Base-by-base conservation (phyloP, 306 rosid genomes). In the Lathyrus tuberosus region DNA sequence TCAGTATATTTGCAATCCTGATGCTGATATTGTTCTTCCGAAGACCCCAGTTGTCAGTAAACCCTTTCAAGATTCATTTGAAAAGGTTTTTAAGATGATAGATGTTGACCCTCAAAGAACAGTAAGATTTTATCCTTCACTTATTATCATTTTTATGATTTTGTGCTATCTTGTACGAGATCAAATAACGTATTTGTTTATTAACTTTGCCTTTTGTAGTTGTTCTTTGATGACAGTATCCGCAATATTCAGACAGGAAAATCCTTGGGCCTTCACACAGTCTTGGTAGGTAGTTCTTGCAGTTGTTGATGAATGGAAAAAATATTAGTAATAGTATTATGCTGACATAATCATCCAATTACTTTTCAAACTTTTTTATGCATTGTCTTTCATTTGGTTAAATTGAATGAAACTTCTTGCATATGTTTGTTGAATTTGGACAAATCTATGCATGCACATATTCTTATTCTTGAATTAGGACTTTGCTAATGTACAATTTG, bases 171-270 rank as follows among this genome's bases (percentile, higher is more conserved):
- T n/a, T n/a, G n/a, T n/a, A n/a, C n/a, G n/a, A n/a, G n/a, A n/a
- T n/a, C 47, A 57, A 47, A 47, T 48, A 28, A n/a, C 15, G 6
- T 46, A 10, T 15, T 61, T 11, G 18, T 41, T 5, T 42, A 5
- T n/a, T 13, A 63, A 53, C 22, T 35, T 31, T 54, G 56, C 14
- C 6, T 68, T 67, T 46, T 69, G 22, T 80, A 93, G 98, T 59
- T 93, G 76, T 90, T 93, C 83, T 93, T 93, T 15, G 98, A 90
- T 51, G 96, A 93, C 63, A 90, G 87, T 70, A 15, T 84, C 65
- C 93, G 84, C 30, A 93, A 93, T 76, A 17, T 93, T 18, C 70
- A 60, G 72, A 79, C 85, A 5, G 96, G 87, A 6, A 93, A 86
- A 76, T 74, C 67, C 22, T 22, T 79, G 47, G 91, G 91, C 71